Evolutionary conservation across 2,329 filamentous ascomycete species (phyloP), one percentile per base, ranked within the genome.

Genomic region (Epicoccum sorghinum): DNA sequence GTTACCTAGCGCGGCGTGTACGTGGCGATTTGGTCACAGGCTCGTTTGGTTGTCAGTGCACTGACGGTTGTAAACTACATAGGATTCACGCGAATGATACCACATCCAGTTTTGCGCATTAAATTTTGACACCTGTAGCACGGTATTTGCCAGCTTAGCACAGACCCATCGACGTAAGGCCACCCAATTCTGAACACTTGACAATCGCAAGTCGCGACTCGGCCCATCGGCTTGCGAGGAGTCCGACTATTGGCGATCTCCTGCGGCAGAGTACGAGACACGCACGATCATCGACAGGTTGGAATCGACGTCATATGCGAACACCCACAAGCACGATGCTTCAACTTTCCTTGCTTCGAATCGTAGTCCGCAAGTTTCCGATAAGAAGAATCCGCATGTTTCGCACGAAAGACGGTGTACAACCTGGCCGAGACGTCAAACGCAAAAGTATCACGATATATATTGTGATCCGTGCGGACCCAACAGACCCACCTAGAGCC

Each of bases 401-500:
- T 54, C 37, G 44, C 51, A 45, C 35, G 32, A 55, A 49, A 55
- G n/a, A 37, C 46, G 46, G 46, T 49, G 46, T 41, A 35, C 29
- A 48, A 29, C 6, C 23, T 29, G n/a, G n/a, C 27, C 35, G 25
- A 25, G 12, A 35, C 24, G 22, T n/a, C 23, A 8, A 38, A 53
- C 29, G 32, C 40, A 44, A 25, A 36, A 37, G 40, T 48, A 36
- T 54, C 46, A 55, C 41, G 40, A 30, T 37, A 36, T 25, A 23
- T 49, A 38, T 37, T 24, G 29, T 45, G 46, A 46, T 55, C 46
- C 22, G 52, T 55, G 46, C 46, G 27, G 29, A 18, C 39, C 44
- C 50, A 18, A 27, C 29, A 23, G 52, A 45, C 46, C 52, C 52
- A 55, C 52, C 52, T 37, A 46, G 46, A 49, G 52, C 52, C 52